Percentiles rank a stretch among this genome's conserved stretches.
Conservation (phyloP, 306 rosid genomes). For the Dalbergia cultrata region DNA sequence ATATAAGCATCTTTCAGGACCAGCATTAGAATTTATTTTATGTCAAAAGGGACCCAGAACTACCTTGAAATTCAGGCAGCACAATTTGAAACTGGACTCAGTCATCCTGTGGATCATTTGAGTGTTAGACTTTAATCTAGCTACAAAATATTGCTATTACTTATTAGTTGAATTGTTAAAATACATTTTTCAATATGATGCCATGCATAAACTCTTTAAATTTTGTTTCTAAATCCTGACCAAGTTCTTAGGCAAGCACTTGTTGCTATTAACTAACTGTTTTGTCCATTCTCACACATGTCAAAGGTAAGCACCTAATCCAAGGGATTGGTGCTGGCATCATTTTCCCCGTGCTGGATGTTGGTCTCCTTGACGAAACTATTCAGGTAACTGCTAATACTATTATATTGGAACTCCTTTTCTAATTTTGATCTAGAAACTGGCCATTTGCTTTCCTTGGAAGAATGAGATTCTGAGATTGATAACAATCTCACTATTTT, state of each 20-base stretch:
- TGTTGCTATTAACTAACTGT: constrained; percentile 21
- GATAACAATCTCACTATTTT: not conserved
- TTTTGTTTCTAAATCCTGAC: constrained; percentile 13
- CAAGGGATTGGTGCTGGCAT: constrained; percentile 84
- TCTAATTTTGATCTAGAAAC: constrained; percentile 33
- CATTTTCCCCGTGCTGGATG: constrained; percentile 62
- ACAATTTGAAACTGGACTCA: constrained; percentile 8
- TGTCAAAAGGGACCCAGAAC: not conserved
- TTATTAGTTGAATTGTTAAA: not conserved
- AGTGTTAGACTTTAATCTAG: not conserved
- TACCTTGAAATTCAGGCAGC: not conserved
- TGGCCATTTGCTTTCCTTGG: constrained; percentile 20
- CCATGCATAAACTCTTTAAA: constrained; percentile 1
- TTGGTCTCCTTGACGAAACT: constrained; percentile 71
- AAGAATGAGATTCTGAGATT: not conserved
- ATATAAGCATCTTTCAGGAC: not conserved
- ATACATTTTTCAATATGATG: not conserved
- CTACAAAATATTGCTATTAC: constrained; percentile 7
- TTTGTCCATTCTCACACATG: constrained; percentile 14
- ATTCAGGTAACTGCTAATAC: constrained; percentile 59
- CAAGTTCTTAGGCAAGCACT: constrained; percentile 5
- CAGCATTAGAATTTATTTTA: not conserved
- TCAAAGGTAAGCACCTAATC: constrained; percentile 75
- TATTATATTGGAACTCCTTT: constrained; percentile 26
- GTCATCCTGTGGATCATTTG: not conserved